Evolutionary conservation across 176 grass and related monocot species (phyloP).

Genomic region (Carex littledalei): DNA sequence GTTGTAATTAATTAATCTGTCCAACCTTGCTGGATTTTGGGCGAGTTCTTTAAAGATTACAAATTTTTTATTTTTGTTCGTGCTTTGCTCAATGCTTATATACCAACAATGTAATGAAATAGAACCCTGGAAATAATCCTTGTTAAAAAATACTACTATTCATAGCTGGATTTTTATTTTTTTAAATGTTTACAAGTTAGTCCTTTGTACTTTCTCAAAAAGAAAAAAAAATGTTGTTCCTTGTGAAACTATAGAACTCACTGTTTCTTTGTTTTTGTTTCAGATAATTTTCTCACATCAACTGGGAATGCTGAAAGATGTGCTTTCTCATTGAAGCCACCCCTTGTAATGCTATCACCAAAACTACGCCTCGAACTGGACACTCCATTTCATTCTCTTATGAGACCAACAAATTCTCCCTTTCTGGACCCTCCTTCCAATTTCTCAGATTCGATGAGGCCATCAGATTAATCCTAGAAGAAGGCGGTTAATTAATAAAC

Average conservation of each 20-base stretch:
- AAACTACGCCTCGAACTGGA: background rate
- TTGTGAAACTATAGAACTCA: background rate
- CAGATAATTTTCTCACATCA: background rate
- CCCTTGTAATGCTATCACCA: constrained; percentile 25
- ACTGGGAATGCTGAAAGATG: constrained; percentile 97
- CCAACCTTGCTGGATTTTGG: background rate
- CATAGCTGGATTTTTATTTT: no score
- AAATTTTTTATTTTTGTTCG: background rate
- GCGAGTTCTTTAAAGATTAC: background rate
- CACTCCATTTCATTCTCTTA: constrained; percentile 22
- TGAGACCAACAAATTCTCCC: constrained; percentile 22
- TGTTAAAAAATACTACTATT: no score
- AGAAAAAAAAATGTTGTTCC: background rate
- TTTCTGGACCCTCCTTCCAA: constrained; percentile 15
- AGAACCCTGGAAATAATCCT: background rate
- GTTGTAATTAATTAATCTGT: background rate
- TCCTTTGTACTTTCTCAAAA: background rate
- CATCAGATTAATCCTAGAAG: constrained; percentile 45
- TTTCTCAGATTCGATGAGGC: constrained; percentile 26
- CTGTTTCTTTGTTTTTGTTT: constrained; percentile 6
- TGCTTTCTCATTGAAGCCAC: constrained; percentile 47
- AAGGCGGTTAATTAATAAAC: constrained; percentile 50
- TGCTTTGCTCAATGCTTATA: no score
- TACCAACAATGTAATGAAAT: no score
- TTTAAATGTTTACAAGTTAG: background rate